Base-by-base conservation (phyloP, 78 protist species). In the Speleostelium caveatum region DNA sequence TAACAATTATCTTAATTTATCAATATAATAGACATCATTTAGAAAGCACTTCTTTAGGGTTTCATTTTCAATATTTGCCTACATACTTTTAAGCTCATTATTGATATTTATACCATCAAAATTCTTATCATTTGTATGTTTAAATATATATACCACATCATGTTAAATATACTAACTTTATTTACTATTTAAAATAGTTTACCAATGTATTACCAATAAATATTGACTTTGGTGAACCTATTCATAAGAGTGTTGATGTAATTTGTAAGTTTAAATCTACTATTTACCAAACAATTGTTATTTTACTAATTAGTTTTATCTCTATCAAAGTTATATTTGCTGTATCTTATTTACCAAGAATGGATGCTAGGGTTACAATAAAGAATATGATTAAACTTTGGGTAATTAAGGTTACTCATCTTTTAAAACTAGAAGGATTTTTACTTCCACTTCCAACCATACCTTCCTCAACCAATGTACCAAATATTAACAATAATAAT, bases 171-270 rank as follows among this genome's bases (percentile, higher is more conserved):
- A n/a, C n/a, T n/a, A n/a, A n/a, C n/a, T n/a, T n/a, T n/a, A n/a
- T n/a, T n/a, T n/a, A 28, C 30, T 16, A 26, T 24, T 28, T 45
- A 21, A 7, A 16, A n/a, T 69, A 69, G 75, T 56, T 79, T 22
- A 77, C 91, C 0, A 62, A 73, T 32, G 28, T 83, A 26, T 49
- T 83, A 69, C 91, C 91, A 69, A 71, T 83, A 7, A 51, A 72
- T 19, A 26, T 72, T 16, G 30, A 69, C 12, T 41, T 69, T 56
- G 68, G 59, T 28, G 77, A 79, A 41, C 69, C 75, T 6, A n/a
- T 53, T n/a, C 26, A 39, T 3, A 65, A 56, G 42, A 41, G 59
- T 67, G 21, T 55, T 67, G 76, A 59, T 79, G 41, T 66, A n/a
- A 42, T 53, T 38, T 74, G 83, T 74, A 74, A 3, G 83, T 73